These are phyloP conservation scores for Fusarium mundagurra DNA, from an alignment of 2,329 filamentous ascomycete species.

Conservation along the genomic window DNA sequence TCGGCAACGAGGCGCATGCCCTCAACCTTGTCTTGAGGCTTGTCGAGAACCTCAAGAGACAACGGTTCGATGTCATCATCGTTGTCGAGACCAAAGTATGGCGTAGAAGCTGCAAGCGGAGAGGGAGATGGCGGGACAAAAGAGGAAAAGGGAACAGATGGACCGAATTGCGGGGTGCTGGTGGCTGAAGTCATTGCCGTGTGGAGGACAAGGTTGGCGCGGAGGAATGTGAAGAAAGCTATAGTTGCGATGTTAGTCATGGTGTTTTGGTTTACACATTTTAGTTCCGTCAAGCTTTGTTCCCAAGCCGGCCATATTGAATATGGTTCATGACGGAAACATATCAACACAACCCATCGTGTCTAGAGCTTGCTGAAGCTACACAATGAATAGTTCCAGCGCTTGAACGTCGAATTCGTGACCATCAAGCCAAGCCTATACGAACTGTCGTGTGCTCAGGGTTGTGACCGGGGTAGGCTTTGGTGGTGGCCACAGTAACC, in stretches of 20 bases:
- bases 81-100: conserved; percentile 59
- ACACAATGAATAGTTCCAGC: background rate
- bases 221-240: conserved; percentile 87
- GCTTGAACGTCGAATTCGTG: background rate
- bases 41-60: conserved; percentile 66
- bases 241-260: conserved; percentile 34
- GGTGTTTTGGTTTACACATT: conserved; percentile 5
- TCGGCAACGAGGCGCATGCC: conserved; percentile 81
- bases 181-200: conserved; percentile 70
- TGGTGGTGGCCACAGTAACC: conserved; percentile 37
- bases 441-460: conserved; percentile 7
- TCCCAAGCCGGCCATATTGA: background rate
- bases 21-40: conserved; percentile 69
- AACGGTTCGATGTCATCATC: conserved; percentile 66
- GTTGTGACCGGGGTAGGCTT: conserved; percentile 16
- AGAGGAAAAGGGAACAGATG: conserved; percentile 51
- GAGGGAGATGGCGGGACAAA: conserved; percentile 60
- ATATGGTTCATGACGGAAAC: background rate
- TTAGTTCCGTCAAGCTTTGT: background rate
- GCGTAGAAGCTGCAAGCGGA: conserved; percentile 69
- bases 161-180: conserved; percentile 71
- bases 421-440: background rate
- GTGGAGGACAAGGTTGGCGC: conserved; percentile 79
- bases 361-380: background rate
- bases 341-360: background rate